Evolutionary conservation across 2,329 filamentous ascomycete genomes (phyloP), one percentile per base, ranked within the genome.

Genomic region (Cercospora janseana): DNA sequence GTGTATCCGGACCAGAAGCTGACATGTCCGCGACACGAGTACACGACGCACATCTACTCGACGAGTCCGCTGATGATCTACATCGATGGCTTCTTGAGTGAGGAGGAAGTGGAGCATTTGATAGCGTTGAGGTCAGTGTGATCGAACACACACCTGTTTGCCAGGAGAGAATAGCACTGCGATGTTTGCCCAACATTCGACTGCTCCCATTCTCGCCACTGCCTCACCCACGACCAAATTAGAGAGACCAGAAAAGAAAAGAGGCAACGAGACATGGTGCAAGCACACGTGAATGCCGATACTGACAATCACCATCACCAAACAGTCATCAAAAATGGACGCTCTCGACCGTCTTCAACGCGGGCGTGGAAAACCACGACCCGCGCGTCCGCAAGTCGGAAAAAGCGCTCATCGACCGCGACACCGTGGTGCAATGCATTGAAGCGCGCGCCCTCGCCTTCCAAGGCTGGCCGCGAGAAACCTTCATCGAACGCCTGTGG

Each of bases 401-500:
- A 52, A 75, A 76, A 57, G 73, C 74, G 6, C 66, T 76, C 2
- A 68, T 79, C 26, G 67, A 71, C 15, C 72, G 75, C 51, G 72
- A 76, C 58, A 56, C 67, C 15, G 70, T 70, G 0, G 78, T 83
- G 6, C 75, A 79, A 52, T 83, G 80, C 60, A 75, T 83, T 52
- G 80, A 83, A 61, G 68, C 75, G 24, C 77, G 81, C 45, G 80
- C 80, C 7, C 73, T 78, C 5, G 65, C 70, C 6, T 79, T 83
- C 62, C 81, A 84, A 63, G 81, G 81, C 58, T 83, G 79, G 79
- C 75, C 75, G 1, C 70, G 72, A 1, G 69, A 80, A 44, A 72
- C 81, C 1, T 80, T 79, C 50, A 76, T 83, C 61, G 81, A 84
- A 64, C 74, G 77, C 42, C 72, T 83, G 55, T 81, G 79, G 76